A percentile compares a stretch with the other conserved stretches of the same genome.
These are phyloP conservation scores for Boeremia exigua DNA, from an alignment of 2,329 filamentous ascomycete species.

Conservation along the genomic window DNA sequence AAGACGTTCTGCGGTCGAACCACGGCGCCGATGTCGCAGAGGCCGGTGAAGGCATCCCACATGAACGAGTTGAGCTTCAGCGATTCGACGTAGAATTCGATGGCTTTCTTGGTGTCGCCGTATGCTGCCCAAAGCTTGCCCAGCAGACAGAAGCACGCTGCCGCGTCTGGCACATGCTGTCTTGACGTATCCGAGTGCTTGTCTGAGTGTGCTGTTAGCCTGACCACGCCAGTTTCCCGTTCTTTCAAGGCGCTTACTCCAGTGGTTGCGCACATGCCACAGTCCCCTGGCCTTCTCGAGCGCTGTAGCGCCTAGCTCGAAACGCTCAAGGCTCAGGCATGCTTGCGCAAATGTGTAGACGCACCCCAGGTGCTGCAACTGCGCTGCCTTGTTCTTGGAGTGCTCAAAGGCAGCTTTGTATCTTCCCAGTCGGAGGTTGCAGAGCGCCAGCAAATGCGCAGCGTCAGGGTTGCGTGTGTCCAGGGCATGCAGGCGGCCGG, in stretches of 20 bases:
- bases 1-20: constrained; percentile 88
- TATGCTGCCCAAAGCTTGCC: constrained; percentile 87
- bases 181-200: constrained; percentile 78
- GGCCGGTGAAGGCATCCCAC: constrained; percentile 92
- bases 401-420: constrained; percentile 85
- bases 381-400: constrained; percentile 72
- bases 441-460: constrained; percentile 81
- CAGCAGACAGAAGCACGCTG: constrained; percentile 81
- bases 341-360: constrained; percentile 91
- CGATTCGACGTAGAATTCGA: constrained; percentile 85
- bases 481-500: constrained; percentile 82
- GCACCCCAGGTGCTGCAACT: constrained; percentile 81
- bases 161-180: constrained; percentile 78
- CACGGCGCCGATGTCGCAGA: constrained; percentile 82
- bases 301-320: constrained; percentile 80
- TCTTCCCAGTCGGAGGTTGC: constrained; percentile 82
- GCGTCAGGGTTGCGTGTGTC: constrained; percentile 83
- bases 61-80: constrained; percentile 92
- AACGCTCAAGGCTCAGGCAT: constrained; percentile 78
- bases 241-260: constrained; percentile 65
- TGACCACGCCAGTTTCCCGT: not conserved
- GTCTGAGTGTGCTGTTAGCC: constrained; percentile 49
- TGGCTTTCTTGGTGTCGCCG: constrained; percentile 80
- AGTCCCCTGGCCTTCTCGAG: constrained; percentile 80
- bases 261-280: constrained; percentile 77